Conservation (phyloP, 108 stramenopile species). For the Hondaea fermentalgiana region DNA sequence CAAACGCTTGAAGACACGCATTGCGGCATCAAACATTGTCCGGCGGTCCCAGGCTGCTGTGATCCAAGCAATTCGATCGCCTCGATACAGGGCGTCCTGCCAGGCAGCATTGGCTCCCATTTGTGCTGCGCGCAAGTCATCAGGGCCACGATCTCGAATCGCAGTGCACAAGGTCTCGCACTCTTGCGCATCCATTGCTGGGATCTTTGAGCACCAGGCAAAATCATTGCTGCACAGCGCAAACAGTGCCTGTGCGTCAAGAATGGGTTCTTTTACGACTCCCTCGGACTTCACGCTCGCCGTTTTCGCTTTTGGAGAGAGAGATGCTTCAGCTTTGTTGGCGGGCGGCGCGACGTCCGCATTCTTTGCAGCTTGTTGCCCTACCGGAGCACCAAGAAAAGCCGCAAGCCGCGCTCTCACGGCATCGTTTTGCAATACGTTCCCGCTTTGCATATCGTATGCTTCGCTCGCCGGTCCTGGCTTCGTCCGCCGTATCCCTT, state of each 20-base stretch:
- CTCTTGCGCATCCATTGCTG: not conserved
- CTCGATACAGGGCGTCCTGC: not conserved
- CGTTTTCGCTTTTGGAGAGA: not conserved
- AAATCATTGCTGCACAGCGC: not conserved
- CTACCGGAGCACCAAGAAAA: too few relatives aligned
- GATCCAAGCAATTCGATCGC: not conserved
- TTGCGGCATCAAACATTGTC: not conserved
- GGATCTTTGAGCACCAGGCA: not conserved
- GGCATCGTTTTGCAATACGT: too few relatives aligned
- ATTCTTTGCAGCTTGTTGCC: too few relatives aligned
- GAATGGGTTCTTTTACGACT: not conserved
- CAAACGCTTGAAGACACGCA: not conserved
- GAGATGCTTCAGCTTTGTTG: too few relatives aligned
- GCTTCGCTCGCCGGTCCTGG: too few relatives aligned
- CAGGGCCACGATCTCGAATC: not conserved
- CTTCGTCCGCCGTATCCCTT: too few relatives aligned
- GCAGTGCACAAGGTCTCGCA: not conserved
- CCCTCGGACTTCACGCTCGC: not conserved
- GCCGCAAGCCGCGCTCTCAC: too few relatives aligned
- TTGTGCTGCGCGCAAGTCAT: not conserved
- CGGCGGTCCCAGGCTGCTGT: slow-evolving; percentile 6
- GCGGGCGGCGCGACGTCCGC: too few relatives aligned
- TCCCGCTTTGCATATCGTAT: too few relatives aligned
- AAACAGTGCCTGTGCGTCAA: not conserved
- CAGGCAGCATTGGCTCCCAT: not conserved